Evolutionary conservation across 768 basidiomycete genomes (phyloP), one percentile per base, ranked within the genome.

Genomic region (Auriscalpium microsporum): DNA sequence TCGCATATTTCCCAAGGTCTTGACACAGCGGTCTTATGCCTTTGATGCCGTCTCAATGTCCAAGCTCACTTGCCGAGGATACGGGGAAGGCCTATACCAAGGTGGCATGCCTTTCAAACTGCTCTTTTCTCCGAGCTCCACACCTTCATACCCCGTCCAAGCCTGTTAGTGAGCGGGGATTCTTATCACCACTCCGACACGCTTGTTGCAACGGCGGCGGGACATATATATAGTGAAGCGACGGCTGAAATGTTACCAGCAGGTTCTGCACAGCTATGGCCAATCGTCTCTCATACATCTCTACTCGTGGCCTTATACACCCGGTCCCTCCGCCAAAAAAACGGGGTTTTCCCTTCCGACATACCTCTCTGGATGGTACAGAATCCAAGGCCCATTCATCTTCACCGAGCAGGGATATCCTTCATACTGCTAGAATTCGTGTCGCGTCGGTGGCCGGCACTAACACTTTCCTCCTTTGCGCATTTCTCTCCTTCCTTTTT

Each of bases 401-500:
- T 42, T 17, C 40, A 7, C 40, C 13, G 6, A 13, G 14, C 13
- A 17, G 6, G 6, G 4, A 13, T 42, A 17, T 17, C 40, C 14
- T 42, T 17, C 40, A 17, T 42, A 52, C 46, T 4, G 54, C 28
- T 7, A 28, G 7, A 2, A 4, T 28, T 28, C 28, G 28, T 28
- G 28, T 28, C 28, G 28, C 7, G 28, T 70, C 66, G 1, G 54
- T 71, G 4, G 63, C 61, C 10, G 63, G 63, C 10, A 42, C 52
- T 1, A 67, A 67, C 48, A 52, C 71, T 21, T 62, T 73, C 21
- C 59, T 59, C 16, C 67, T 81, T 35, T 72, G 73, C 17, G 60
- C 78, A 21, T 59, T 76, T 1, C 64, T 76, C 7, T 82, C 79
- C 35, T 57, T 80, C 8, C 64, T 78, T 23, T 80, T 82, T 61